Percentiles rank a stretch among this genome's conserved stretches.
Conservation (phyloP, 768 basidiomycete species). For the Inosperma sp. region DNA sequence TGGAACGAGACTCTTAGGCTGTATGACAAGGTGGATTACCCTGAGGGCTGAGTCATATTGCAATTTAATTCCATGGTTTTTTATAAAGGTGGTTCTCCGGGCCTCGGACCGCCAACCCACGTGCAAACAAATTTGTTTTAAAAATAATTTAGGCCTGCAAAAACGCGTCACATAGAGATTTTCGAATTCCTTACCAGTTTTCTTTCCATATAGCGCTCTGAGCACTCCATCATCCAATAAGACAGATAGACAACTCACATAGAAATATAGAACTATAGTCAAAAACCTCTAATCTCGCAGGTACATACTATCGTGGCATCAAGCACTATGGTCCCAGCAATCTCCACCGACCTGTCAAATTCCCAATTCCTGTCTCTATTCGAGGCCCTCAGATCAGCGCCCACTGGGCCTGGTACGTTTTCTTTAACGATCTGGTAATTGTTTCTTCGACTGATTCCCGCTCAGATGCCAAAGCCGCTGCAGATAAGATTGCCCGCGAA, state of each 20-base stretch:
- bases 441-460: conserved; percentile 10
- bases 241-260: too few species aligned
- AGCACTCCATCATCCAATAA: too few species aligned
- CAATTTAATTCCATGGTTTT: background rate
- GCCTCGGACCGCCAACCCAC: too few species aligned
- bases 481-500: conserved; percentile 73
- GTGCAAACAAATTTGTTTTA: too few species aligned
- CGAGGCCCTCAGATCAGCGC: conserved; percentile 51
- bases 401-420: conserved; percentile 54
- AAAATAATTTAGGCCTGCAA: too few species aligned
- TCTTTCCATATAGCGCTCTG: too few species aligned
- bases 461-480: conserved; percentile 81
- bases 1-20: conserved; percentile 85
- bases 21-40: conserved; percentile 82
- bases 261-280: background rate
- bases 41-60: conserved; percentile 47
- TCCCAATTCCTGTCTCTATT: conserved; percentile 45
- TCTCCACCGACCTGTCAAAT: conserved; percentile 22
- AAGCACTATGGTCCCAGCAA: conserved; percentile 43
- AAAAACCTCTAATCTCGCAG: conserved; percentile 6
- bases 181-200: too few species aligned
- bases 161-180: too few species aligned
- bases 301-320: conserved; percentile 12
- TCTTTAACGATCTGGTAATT: conserved; percentile 4
- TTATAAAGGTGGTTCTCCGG: background rate